These are phyloP conservation scores for Secale cereale DNA, from an alignment of 176 grass and related monocot genomes.

Conservation along the genomic window DNA sequence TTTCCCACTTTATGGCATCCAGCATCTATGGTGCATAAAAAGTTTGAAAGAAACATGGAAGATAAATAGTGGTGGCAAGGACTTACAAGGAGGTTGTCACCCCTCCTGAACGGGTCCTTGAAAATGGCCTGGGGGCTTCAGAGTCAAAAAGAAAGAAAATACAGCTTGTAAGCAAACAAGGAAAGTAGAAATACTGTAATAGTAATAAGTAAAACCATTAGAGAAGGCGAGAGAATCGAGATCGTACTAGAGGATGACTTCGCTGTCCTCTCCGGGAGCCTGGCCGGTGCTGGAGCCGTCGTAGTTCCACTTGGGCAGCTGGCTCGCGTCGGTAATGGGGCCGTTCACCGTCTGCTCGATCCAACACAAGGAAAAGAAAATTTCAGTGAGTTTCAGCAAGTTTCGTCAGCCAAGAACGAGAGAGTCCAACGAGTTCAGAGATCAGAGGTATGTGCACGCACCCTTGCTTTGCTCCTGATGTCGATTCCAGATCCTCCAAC, in stretches of 20 bases:
- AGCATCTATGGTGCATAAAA: background rate
- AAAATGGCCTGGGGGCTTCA: constrained; percentile 92
- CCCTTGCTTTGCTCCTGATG: constrained; percentile 97
- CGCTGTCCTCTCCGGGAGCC: constrained; percentile 92
- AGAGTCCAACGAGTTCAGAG: background rate
- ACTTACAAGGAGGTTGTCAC: constrained; percentile 92
- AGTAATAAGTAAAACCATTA: background rate
- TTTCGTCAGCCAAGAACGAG: background rate
- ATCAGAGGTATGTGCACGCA: constrained; percentile 6
- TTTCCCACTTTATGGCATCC: background rate
- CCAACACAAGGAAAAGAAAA: background rate
- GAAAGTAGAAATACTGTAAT: background rate
- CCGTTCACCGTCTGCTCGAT: constrained; percentile 68
- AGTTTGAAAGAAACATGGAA: background rate
- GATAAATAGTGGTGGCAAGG: background rate
- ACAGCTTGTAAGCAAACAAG: constrained; percentile 13
- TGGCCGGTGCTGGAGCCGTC: constrained; percentile 95
- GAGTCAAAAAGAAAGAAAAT: background rate
- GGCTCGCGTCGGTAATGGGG: constrained; percentile 53
- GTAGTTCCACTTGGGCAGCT: constrained; percentile 97
- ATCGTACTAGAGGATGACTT: constrained; percentile 96
- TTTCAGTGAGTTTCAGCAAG: background rate
- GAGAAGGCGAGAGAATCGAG: background rate
- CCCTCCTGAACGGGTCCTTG: constrained; percentile 96
- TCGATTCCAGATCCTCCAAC: constrained; percentile 86